Evolutionary conservation across 164 flowering plant genomes (phyloP), one percentile per base, ranked within the genome.

Genomic region (Berberis thunbergii): DNA sequence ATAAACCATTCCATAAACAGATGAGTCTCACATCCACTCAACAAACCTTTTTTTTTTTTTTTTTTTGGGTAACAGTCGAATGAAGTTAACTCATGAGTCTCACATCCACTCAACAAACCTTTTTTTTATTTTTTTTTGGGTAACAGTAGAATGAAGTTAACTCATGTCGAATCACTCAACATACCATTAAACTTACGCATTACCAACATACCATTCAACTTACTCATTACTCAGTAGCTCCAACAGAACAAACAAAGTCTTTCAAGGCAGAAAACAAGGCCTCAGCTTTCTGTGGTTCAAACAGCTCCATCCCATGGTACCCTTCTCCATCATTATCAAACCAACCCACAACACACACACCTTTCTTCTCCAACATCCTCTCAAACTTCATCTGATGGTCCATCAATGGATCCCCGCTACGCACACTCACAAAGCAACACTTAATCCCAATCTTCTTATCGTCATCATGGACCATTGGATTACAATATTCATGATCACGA

Each of bases 401-500:
- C 1, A 71, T 42, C 64, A 83, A 65, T 5, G 84, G 84, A 55
- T 84, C 90, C 42, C 79, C 80, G 4, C 62, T 71, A 43, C 72
- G 71, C 41, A 83, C 83, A 39, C 65, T 69, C 3, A 89, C 72
- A 70, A 78, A 59, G 45, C 81, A 70, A 26, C 26, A 26, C 26
- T 26, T 26, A 26, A 26, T 26, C 26, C 26, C 73, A 58, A 65
- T 76, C 0, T 7, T 39, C 5, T 13, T 43, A 42, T 53, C 3
- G 42, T 11, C 45, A 1, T 44, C 64, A 3, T 41, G 61, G 0
- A 26, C 67, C 71, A 59, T 54, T 49, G 83, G 86, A 57, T 85
- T 81, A 49, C 73, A 75, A 49, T 72, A 85, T 76, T 70, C 81
- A 49, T 89, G 89, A 41, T 83, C 85, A 6, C 87, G 78, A 66